Percentiles rank a stretch among this genome's conserved stretches.
phyloP scores from a whole-genome alignment of 768 basidiomycete species.

The Tricholoma furcatifolium region DNA sequence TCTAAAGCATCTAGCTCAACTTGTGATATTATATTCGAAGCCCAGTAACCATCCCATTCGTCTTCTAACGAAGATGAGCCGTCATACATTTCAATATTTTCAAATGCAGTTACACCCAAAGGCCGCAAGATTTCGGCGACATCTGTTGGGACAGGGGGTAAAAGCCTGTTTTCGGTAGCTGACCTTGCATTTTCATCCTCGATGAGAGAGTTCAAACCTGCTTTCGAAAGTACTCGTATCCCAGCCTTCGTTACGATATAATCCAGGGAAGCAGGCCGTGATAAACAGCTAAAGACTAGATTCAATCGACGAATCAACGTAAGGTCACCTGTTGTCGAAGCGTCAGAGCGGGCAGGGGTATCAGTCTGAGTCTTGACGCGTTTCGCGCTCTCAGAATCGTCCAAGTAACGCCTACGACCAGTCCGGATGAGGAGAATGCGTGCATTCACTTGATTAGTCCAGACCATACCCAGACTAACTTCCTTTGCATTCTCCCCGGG shows the following conservation, averaged over 20 bases:
- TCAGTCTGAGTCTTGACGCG: constrained; percentile 21
- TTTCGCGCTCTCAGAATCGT: constrained; percentile 31
- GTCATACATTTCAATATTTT: constrained; percentile 13
- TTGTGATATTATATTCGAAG: constrained; percentile 34
- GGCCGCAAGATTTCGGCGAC: background rate
- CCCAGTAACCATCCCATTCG: constrained; percentile 52
- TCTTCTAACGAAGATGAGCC: constrained; percentile 25
- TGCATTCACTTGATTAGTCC: constrained; percentile 91
- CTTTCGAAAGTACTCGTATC: constrained; percentile 34
- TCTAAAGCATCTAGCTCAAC: constrained; percentile 12
- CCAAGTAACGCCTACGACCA: constrained; percentile 58
- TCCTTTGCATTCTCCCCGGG: constrained; percentile 68
- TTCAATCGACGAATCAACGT: constrained; percentile 69
- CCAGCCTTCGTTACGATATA: constrained; percentile 71
- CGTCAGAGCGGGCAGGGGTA: background rate
- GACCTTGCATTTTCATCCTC: constrained; percentile 6
- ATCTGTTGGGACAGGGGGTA: background rate
- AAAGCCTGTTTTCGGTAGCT: background rate
- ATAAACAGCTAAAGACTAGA: constrained; percentile 74
- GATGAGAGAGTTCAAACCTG: constrained; percentile 4
- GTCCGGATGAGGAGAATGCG: constrained; percentile 84
- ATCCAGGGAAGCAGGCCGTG: constrained; percentile 60
- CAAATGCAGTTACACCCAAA: background rate
- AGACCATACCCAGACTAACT: constrained; percentile 82
- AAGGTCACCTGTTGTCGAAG: constrained; percentile 30